Percentiles rank a stretch among this genome's conserved stretches.
phyloP scores from a whole-genome alignment of 2,329 filamentous ascomycete genomes.

The Sporothrix euskadiensis region DNA sequence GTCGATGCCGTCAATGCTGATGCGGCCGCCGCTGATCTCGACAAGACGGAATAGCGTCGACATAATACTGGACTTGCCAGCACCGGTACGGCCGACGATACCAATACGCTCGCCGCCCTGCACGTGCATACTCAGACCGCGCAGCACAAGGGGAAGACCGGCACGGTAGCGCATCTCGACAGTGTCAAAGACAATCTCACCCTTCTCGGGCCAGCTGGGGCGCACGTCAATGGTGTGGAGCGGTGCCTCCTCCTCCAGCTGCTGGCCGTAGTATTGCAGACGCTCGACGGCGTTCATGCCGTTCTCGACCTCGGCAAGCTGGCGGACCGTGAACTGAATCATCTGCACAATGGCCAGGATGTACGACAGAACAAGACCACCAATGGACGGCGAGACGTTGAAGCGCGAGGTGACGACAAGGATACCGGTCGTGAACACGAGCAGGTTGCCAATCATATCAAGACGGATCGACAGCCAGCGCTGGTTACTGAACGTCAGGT shows the following conservation, averaged over 20 bases:
- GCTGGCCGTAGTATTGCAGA: slow-evolving; percentile 81
- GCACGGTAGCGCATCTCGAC: slow-evolving; percentile 78
- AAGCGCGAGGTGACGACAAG: slow-evolving; percentile 91
- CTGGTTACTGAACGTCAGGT: slow-evolving; percentile 92
- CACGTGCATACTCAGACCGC: slow-evolving; percentile 70
- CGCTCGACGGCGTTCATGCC: slow-evolving; percentile 97
- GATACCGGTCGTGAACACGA: slow-evolving; percentile 87
- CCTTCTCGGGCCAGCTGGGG: slow-evolving; percentile 79
- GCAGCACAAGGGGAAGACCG: slow-evolving; percentile 70
- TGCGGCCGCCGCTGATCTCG: slow-evolving; percentile 62
- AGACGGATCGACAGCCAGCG: slow-evolving; percentile 86
- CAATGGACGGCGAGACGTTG: slow-evolving; percentile 78
- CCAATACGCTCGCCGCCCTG: slow-evolving; percentile 75
- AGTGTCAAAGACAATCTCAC: slow-evolving; percentile 74
- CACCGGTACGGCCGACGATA: slow-evolving; percentile 78
- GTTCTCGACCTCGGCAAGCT: slow-evolving; percentile 94
- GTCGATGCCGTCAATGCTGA: slow-evolving; percentile 65
- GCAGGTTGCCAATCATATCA: slow-evolving; percentile 76
- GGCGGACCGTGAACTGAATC: slow-evolving; percentile 92
- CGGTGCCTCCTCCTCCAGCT: slow-evolving; percentile 87
- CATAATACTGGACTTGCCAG: slow-evolving; percentile 84
- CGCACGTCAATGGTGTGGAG: slow-evolving; percentile 73
- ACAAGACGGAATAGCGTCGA: slow-evolving; percentile 76
- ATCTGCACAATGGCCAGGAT: slow-evolving; percentile 92
- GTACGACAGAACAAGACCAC: slow-evolving; percentile 86